A percentile compares a stretch with the other conserved stretches of the same genome.
These are phyloP conservation scores for Nicotiana benthamiana DNA, from an alignment of 257 asterid species.

Conservation along the genomic window DNA sequence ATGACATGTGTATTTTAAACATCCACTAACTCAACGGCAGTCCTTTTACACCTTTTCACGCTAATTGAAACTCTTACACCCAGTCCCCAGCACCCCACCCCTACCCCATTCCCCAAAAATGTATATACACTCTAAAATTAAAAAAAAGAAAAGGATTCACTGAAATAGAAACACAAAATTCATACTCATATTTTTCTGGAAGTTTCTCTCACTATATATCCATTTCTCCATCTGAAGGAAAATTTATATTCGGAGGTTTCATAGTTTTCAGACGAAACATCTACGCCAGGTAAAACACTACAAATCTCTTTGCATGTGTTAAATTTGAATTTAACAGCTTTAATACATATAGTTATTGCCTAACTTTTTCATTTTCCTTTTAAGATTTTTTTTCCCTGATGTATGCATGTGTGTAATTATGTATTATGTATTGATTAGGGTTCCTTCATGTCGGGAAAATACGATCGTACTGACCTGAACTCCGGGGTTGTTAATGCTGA, in stretches of 20 bases:
- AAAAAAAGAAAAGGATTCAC: neutral
- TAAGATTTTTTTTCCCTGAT: neutral
- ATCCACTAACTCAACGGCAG: neutral
- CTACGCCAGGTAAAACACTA: neutral
- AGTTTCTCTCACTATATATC: neutral
- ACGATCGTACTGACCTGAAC: constrained; percentile 12
- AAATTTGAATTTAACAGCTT: neutral
- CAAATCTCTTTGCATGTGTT: neutral
- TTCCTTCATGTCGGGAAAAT: constrained; percentile 26
- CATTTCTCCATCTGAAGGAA: neutral
- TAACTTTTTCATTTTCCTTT: neutral
- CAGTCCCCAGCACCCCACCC: too few species aligned
- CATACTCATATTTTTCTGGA: neutral
- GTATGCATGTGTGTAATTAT: neutral
- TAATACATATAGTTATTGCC: neutral
- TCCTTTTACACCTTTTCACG: neutral
- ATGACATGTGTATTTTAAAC: neutral
- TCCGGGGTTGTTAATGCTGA: constrained; percentile 16
- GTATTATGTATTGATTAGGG: constrained; percentile 28
- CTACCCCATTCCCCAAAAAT: too few species aligned
- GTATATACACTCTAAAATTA: neutral
- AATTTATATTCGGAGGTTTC: neutral
- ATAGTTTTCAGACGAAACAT: neutral
- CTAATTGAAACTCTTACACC: too few species aligned
- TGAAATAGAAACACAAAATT: neutral